A percentile compares a stretch with the other conserved stretches of the same genome.
phyloP scores from a whole-genome alignment of 192 early-diverging fungal genomes.

The Helicostylum pulchrum region DNA sequence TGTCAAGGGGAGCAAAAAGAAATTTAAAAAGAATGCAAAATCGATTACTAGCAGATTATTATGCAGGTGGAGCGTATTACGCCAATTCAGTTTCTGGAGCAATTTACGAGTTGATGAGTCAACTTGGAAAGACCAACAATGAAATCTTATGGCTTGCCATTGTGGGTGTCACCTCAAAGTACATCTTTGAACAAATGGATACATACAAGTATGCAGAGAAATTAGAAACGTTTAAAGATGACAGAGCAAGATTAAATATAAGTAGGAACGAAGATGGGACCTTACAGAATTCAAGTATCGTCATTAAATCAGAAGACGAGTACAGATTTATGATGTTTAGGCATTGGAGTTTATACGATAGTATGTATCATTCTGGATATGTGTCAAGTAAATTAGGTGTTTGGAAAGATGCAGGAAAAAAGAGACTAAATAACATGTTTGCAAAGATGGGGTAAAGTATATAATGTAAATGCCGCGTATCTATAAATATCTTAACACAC shows the following conservation, averaged over 20 bases:
- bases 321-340: slow-evolving; percentile 82
- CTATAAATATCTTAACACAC: background rate
- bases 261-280: background rate
- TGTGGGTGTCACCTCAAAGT: slow-evolving; percentile 77
- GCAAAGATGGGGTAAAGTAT: slow-evolving; percentile 81
- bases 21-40: slow-evolving; percentile 1
- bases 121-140: slow-evolving; percentile 65
- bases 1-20: background rate
- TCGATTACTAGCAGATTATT: slow-evolving; percentile 66
- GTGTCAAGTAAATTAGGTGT: slow-evolving; percentile 84
- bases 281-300: slow-evolving; percentile 45
- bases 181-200: slow-evolving; percentile 68
- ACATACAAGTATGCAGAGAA: slow-evolving; percentile 61
- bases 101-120: slow-evolving; percentile 69
- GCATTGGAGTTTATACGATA: slow-evolving; percentile 89
- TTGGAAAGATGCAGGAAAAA: slow-evolving; percentile 82
- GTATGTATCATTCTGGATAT: slow-evolving; percentile 85
- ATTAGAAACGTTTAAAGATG: slow-evolving; percentile 63
- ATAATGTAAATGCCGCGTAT: no score
- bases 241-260: slow-evolving; percentile 58
- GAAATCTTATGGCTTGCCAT: slow-evolving; percentile 86
- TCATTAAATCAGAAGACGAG: slow-evolving; percentile 69
- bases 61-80: slow-evolving; percentile 73
- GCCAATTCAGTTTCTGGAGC: slow-evolving; percentile 72
- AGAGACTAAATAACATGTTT: slow-evolving; percentile 75